phyloP scores from a whole-genome alignment of 1,139 yeast genomes.

The Yamadazyma mexicana region DNA sequence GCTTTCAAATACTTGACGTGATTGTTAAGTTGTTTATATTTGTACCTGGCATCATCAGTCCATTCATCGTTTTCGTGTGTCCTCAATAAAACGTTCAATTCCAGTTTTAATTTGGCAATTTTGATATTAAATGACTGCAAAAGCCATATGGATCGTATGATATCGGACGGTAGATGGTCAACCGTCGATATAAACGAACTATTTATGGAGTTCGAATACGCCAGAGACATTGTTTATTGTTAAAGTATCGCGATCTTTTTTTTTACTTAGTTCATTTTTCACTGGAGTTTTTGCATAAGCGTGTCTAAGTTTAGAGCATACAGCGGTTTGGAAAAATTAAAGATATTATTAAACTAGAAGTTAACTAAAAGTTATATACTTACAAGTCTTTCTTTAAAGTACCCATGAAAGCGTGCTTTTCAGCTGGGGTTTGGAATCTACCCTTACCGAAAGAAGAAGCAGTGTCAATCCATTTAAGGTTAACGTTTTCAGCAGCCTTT shows the following conservation, averaged over 20 bases:
- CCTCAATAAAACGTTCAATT: conserved; percentile 18
- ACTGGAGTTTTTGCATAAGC: no score
- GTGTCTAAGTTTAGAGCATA: no score
- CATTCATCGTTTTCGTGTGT: conserved; percentile 8
- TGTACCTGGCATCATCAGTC: conserved; percentile 10
- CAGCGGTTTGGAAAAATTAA: conserved; percentile 1
- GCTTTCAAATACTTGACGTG: conserved; percentile 11
- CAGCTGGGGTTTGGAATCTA: conserved; percentile 99
- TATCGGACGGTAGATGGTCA: conserved; percentile 49
- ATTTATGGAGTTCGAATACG: conserved; percentile 27
- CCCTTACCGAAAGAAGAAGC: conserved; percentile 99
- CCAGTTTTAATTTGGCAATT: conserved; percentile 22
- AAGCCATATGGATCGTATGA: conserved; percentile 47
- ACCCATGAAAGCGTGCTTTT: conserved; percentile 99
- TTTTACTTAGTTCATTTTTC: no score
- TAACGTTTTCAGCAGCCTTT: conserved; percentile 94
- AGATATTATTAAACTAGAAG: neutral
- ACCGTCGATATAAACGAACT: conserved; percentile 46
- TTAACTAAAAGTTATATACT: neutral
- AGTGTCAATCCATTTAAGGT: conserved; percentile 99
- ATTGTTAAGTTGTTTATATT: conserved; percentile 16
- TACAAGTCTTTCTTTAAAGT: conserved; percentile 92
- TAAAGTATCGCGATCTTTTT: neutral
- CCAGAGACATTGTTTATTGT: conserved; percentile 10
- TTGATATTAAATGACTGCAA: conserved; percentile 39